Base-by-base conservation (phyloP, 768 basidiomycete species). In the Amanita thiersii region DNA sequence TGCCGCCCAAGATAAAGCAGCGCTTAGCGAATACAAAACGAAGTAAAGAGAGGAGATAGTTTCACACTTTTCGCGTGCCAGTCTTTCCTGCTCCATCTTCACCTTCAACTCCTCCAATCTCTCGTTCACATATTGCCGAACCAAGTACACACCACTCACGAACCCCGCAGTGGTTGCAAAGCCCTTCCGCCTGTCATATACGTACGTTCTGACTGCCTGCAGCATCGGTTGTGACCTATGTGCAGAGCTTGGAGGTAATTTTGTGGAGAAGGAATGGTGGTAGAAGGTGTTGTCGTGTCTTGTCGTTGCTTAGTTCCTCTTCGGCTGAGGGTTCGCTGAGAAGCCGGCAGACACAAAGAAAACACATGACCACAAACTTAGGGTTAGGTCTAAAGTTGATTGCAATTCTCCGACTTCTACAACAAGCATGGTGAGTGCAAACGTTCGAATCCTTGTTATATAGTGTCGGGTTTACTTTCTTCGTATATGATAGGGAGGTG, bases 41-140 rank as follows among this genome's bases (percentile, higher is more conserved):
- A 19, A 20, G 20, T 37, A 34, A 33, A 32, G 30, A 23, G 36
- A 15, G 15, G 21, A 24, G 30, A 43, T 39, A 44, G 51, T 41
- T 26, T 70, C 86, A 46, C 56, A 85, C 85, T 70, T 77, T 37
- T 90, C 83, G 43, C 72, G 72, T 2, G 85, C 85, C n/a, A 61
- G 42, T 31, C 70, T 63, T 37, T 82, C 78, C 49, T 73, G 65
- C 49, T 79, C 67, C 44, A 86, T 62, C 42, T 66, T 70, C 40
- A 75, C 73, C 49, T 81, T 77, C 39, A 78, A 68, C 45, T 89
- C 86, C 25, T 79, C 73, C 21, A 88, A 59, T 18, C 81, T 65
- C 32, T 75, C 68, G 11, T 61, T 52, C 32, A 86, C 65, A 64
- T 86, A 90, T 12, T 66, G 52, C 32, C 73, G 73, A 15, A 77